A percentile compares a stretch with the other conserved stretches of the same genome.
phyloP scores from a whole-genome alignment of 371 early-diverging fungal genomes.

The Mucor irregularis region DNA sequence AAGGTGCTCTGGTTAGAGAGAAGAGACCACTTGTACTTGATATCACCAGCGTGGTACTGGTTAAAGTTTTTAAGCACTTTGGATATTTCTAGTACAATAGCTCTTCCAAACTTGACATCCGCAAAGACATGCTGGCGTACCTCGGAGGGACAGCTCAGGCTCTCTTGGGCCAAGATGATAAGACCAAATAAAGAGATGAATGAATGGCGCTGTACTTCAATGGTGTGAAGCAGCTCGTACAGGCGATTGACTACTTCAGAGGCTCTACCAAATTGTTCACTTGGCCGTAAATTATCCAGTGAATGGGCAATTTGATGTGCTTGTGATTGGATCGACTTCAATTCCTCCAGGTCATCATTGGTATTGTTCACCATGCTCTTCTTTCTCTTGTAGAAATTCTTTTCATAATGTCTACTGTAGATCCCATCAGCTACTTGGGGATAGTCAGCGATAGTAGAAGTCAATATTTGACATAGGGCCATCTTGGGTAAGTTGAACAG shows the following conservation, averaged over 20 bases:
- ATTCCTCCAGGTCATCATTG: slow-evolving; percentile 4
- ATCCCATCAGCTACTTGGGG: slow-evolving; percentile 23
- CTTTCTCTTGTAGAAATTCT: slow-evolving; percentile 5
- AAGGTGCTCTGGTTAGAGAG: not conserved
- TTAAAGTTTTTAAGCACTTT: slow-evolving; percentile 37
- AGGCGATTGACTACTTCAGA: slow-evolving; percentile 23
- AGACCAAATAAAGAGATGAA: slow-evolving; percentile 24
- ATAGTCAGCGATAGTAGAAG: slow-evolving; percentile 23
- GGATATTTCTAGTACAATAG: slow-evolving; percentile 36
- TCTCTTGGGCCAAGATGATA: slow-evolving; percentile 29
- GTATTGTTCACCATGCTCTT: not conserved
- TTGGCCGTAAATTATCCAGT: slow-evolving; percentile 29
- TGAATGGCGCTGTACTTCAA: slow-evolving; percentile 1
- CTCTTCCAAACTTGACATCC: slow-evolving; percentile 39
- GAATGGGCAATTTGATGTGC: slow-evolving; percentile 23
- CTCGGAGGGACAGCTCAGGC: slow-evolving; percentile 33
- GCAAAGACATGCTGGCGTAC: slow-evolving; percentile 43
- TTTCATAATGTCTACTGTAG: slow-evolving; percentile 17
- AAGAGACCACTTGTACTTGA: not conserved
- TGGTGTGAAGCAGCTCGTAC: slow-evolving; percentile 18
- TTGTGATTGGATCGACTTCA: slow-evolving; percentile 20
- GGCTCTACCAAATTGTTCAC: slow-evolving; percentile 38
- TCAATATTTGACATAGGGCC: slow-evolving; percentile 31
- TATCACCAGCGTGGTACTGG: not conserved
- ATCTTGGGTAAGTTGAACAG: slow-evolving; percentile 31